Evolutionary conservation across 2,329 filamentous ascomycete genomes (phyloP).

Genomic region (Pseudogymnoascus sp.): DNA sequence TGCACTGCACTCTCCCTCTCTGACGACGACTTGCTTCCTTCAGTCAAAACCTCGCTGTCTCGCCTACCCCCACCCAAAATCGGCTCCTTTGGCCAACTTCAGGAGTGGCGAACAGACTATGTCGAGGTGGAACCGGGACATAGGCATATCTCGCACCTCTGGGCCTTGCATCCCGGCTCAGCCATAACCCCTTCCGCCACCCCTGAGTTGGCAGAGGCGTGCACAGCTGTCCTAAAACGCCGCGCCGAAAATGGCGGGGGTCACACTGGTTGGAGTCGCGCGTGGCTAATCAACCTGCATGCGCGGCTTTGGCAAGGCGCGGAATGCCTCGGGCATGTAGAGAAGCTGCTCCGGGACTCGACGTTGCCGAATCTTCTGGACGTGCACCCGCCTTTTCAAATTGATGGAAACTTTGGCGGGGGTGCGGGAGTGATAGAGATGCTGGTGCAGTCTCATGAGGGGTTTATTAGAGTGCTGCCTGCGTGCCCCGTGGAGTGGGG

Average conservation of each 20-base stretch:
- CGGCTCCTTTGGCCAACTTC: slow-evolving; percentile 31
- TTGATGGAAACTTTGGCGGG: slow-evolving; percentile 44
- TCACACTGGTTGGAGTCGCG: slow-evolving; percentile 41
- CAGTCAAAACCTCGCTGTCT: slow-evolving; percentile 8
- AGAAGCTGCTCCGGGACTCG: slow-evolving; percentile 33
- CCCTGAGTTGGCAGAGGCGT: slow-evolving; percentile 24
- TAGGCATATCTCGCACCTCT: slow-evolving; percentile 39
- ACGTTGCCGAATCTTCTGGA: slow-evolving; percentile 40
- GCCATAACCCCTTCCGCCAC: slow-evolving; percentile 32
- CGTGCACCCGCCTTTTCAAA: slow-evolving; percentile 41
- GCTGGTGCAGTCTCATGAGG: slow-evolving; percentile 34
- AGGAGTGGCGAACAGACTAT: slow-evolving; percentile 36
- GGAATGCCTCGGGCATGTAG: slow-evolving; percentile 32
- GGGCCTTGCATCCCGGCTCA: slow-evolving; percentile 36
- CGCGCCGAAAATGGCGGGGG: slow-evolving; percentile 36
- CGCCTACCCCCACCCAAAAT: slow-evolving; percentile 23
- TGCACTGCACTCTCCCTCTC: slow-evolving; percentile 19
- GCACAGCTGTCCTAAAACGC: slow-evolving; percentile 26
- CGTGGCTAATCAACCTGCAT: slow-evolving; percentile 39
- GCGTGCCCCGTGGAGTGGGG: slow-evolving; percentile 33
- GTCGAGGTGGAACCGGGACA: slow-evolving; percentile 36
- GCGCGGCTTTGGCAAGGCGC: slow-evolving; percentile 36
- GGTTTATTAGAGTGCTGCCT: slow-evolving; percentile 32
- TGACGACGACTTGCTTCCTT: slow-evolving; percentile 26
- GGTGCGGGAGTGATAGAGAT: slow-evolving; percentile 41